These are phyloP conservation scores for Nicotiana rustica DNA, from an alignment of 305 asterid species.

Conservation along the genomic window DNA sequence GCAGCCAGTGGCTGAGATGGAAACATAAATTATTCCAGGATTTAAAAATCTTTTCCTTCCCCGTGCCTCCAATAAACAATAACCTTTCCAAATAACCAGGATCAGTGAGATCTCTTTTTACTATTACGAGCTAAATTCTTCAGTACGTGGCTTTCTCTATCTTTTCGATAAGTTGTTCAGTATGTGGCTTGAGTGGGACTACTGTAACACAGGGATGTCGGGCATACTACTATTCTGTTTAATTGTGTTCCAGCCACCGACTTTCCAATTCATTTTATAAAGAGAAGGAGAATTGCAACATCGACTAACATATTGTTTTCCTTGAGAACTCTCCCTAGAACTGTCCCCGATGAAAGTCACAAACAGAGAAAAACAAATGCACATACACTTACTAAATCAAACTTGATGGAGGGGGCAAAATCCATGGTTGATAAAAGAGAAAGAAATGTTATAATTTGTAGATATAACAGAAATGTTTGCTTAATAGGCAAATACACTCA, in stretches of 20 bases:
- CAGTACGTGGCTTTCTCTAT: background rate
- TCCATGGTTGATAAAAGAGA: constrained; percentile 3
- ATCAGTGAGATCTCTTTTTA: background rate
- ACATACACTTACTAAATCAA: background rate
- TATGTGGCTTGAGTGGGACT: constrained; percentile 5
- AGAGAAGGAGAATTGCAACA: constrained; percentile 14
- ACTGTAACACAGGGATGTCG: background rate
- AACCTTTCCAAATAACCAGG: background rate
- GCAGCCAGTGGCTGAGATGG: constrained; percentile 3
- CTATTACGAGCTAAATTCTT: constrained; percentile 1
- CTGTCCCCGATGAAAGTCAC: background rate
- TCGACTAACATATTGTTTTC: background rate
- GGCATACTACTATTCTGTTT: constrained; percentile 15
- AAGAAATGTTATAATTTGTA: background rate
- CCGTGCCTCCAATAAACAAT: background rate
- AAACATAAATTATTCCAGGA: constrained; percentile 10
- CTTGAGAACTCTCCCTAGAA: background rate
- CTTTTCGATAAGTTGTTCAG: background rate
- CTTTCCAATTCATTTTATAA: background rate
- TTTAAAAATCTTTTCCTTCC: background rate
- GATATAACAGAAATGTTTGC: constrained; percentile 11
- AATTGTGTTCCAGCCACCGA: background rate
- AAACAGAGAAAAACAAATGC: background rate
- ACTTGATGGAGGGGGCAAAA: background rate
- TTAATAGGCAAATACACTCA: constrained; percentile 45